Conservation (phyloP, 169 alveolate species). For the Babesia microti region DNA sequence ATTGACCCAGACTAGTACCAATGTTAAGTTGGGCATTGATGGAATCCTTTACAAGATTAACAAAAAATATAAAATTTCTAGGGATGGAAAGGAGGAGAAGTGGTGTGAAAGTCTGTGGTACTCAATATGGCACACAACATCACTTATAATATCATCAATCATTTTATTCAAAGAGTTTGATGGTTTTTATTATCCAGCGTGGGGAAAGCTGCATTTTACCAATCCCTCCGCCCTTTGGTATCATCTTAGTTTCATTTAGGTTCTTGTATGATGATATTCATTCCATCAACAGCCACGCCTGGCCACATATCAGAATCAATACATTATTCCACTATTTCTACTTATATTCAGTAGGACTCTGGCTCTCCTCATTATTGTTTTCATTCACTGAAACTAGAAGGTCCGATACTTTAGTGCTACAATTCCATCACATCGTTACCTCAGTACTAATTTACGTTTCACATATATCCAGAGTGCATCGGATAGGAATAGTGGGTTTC, state of each 20-base stretch:
- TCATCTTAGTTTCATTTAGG: too few relatives aligned
- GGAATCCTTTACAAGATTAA: constrained; percentile 6
- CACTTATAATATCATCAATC: constrained; percentile 10
- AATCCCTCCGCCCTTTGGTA: too few relatives aligned
- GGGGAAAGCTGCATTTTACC: too few relatives aligned
- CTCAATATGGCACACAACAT: constrained; percentile 28
- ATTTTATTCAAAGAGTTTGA: constrained; percentile 23
- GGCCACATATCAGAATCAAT: constrained; percentile 4
- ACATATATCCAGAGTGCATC: constrained; percentile 29
- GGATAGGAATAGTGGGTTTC: constrained; percentile 23
- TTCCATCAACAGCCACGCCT: constrained; percentile 21
- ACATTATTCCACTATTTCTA: constrained; percentile 4
- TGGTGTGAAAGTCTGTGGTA: constrained; percentile 39
- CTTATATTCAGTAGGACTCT: constrained; percentile 33
- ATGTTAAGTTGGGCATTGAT: not conserved
- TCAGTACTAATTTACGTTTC: constrained; percentile 11
- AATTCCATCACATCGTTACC: constrained; percentile 42
- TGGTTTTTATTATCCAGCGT: constrained; percentile 7
- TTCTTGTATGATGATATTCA: not conserved
- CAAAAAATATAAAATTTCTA: constrained; percentile 9
- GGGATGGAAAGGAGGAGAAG: constrained; percentile 12
- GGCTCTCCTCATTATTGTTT: constrained; percentile 35
- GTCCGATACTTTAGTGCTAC: constrained; percentile 34
- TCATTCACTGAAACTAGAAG: constrained; percentile 43
- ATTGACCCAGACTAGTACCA: constrained; percentile 6